Conservation (phyloP, 106 monocot genomes). For the Dendrobium nobile region DNA sequence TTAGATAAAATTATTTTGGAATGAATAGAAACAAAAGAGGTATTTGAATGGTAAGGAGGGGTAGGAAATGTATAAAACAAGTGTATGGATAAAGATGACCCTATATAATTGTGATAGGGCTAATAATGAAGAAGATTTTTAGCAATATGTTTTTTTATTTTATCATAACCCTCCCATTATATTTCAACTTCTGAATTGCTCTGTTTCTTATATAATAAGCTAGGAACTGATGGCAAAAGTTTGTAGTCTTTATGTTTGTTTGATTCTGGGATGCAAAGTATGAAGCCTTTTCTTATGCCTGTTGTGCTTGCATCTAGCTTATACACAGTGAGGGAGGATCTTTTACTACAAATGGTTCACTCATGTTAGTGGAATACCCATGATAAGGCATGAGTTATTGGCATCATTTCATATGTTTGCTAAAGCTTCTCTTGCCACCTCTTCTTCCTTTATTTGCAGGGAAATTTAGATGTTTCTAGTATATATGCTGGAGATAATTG, state of each 20-base stretch:
- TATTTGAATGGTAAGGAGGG: not conserved
- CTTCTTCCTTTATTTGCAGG: slow-evolving; percentile 38
- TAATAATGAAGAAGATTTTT: not conserved
- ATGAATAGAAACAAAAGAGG: not conserved
- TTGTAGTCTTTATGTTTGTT: not conserved
- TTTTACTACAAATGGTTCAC: not conserved
- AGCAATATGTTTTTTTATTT: not conserved
- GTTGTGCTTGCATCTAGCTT: not conserved
- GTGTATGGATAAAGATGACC: not conserved
- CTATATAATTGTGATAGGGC: not conserved
- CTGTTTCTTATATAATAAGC: not conserved
- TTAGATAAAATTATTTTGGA: not conserved
- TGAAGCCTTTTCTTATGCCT: not conserved
- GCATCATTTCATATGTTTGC: not conserved
- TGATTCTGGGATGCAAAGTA: not conserved
- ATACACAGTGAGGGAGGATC: not conserved
- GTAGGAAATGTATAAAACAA: not conserved
- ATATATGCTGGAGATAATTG: slow-evolving; percentile 85
- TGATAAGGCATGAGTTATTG: not conserved
- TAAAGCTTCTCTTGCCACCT: not conserved
- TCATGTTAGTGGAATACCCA: not conserved
- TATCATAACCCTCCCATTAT: not conserved
- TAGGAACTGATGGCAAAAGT: not conserved
- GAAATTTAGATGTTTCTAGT: slow-evolving; percentile 77
- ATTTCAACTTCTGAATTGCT: not conserved